phyloP scores from a whole-genome alignment of 1,139 yeast species.

The Waltiozyma sp. region DNA sequence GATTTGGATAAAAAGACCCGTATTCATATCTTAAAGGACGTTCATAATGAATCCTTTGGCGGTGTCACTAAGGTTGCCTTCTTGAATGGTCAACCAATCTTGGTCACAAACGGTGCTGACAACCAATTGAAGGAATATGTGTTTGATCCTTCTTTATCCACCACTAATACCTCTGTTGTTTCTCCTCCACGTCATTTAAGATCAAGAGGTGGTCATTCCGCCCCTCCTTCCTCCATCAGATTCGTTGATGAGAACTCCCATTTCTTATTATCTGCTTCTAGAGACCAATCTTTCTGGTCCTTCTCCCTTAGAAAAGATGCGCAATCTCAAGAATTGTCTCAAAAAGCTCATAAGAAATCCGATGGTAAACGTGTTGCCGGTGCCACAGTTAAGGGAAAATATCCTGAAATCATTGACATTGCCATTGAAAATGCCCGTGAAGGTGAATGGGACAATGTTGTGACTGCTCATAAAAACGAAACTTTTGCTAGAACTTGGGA shows the following conservation, averaged over 20 bases:
- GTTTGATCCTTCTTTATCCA: constrained; percentile 78
- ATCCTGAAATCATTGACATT: constrained; percentile 65
- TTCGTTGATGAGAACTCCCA: constrained; percentile 82
- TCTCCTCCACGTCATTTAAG: constrained; percentile 89
- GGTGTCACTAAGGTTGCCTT: constrained; percentile 73
- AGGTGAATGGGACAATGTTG: constrained; percentile 89
- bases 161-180: constrained; percentile 32
- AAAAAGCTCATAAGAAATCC: constrained; percentile 45
- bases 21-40: constrained; percentile 62
- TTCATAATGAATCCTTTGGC: constrained; percentile 66
- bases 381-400: constrained; percentile 36
- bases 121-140: constrained; percentile 83
- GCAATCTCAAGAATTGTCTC: constrained; percentile 90
- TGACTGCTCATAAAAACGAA: constrained; percentile 88
- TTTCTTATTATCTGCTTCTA: constrained; percentile 75
- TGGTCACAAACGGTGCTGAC: constrained; percentile 89
- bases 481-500: constrained; percentile 88
- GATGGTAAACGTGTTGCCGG: constrained; percentile 56
- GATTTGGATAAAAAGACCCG: constrained; percentile 64
- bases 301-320: constrained; percentile 93
- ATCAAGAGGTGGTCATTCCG: constrained; percentile 94
- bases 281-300: constrained; percentile 81
- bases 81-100: constrained; percentile 84
- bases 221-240: constrained; percentile 70
- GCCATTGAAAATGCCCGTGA: constrained; percentile 70